Conservation (phyloP, 2,329 filamentous ascomycete genomes). For the Cordyceps farinosa region DNA sequence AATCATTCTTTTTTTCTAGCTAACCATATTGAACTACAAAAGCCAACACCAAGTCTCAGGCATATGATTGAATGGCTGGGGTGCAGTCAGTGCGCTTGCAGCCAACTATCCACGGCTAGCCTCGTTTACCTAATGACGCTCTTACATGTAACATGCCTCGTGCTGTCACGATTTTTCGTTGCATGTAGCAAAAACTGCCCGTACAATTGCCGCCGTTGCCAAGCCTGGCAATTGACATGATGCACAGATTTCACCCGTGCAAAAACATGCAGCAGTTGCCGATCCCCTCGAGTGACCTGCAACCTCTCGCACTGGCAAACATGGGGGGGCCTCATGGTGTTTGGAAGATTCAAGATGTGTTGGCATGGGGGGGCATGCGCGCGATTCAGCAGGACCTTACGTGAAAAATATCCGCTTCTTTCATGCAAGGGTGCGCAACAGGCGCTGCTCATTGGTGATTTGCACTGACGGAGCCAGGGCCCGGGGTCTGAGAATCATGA, state of each 20-base stretch:
- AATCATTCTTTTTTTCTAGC: no score
- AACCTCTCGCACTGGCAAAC: background rate
- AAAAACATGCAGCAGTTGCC: background rate
- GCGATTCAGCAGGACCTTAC: conserved; percentile 9
- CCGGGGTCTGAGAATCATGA: background rate
- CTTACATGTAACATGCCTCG: background rate
- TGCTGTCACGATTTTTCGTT: background rate
- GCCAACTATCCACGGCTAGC: background rate
- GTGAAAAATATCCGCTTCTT: background rate
- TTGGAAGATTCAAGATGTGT: background rate
- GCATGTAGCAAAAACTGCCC: background rate
- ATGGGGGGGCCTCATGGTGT: background rate
- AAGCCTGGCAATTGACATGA: background rate
- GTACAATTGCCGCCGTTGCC: background rate
- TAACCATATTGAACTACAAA: no score
- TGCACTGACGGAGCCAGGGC: background rate
- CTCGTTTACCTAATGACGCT: background rate
- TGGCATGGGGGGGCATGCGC: background rate
- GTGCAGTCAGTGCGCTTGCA: conserved; percentile 1
- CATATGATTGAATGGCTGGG: no score
- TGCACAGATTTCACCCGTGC: no score
- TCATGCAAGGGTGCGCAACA: background rate
- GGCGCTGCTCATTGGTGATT: background rate
- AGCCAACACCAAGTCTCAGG: background rate
- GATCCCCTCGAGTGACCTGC: background rate